phyloP scores from a whole-genome alignment of 2,329 filamentous ascomycete genomes.

The Chaetothyriales sp. region DNA sequence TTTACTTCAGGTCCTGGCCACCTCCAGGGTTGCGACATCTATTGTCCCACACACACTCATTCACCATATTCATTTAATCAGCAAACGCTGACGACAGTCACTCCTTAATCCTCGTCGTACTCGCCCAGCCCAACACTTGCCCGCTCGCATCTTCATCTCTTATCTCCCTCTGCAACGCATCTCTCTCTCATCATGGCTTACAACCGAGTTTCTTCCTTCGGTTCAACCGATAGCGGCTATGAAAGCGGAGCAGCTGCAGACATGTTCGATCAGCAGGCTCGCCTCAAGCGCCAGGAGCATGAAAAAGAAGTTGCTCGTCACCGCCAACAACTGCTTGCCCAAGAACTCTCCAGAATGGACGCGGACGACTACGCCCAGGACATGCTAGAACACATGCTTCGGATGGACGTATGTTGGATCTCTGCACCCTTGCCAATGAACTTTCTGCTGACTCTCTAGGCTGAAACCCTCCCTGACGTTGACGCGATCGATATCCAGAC shows the following conservation, averaged over 20 bases:
- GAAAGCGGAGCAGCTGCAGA: constrained; percentile 55
- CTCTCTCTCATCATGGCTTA: constrained; percentile 36
- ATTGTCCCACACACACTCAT: constrained; percentile 13
- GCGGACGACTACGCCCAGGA: constrained; percentile 89
- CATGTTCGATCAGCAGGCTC: constrained; percentile 36
- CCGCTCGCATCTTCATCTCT: not conserved
- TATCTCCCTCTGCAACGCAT: not conserved
- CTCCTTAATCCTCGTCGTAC: constrained; percentile 14
- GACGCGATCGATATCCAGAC: constrained; percentile 98
- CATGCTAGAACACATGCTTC: constrained; percentile 81
- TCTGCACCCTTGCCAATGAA: not conserved
- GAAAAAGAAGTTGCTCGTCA: constrained; percentile 64
- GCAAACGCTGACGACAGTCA: constrained; percentile 13
- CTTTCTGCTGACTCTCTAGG: constrained; percentile 30
- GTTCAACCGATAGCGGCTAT: constrained; percentile 46
- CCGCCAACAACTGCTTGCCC: constrained; percentile 73
- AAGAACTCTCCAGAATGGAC: constrained; percentile 72
- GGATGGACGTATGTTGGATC: constrained; percentile 57
- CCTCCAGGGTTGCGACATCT: constrained; percentile 20
- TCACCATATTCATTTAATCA: constrained; percentile 9
- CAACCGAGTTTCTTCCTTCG: constrained; percentile 30
- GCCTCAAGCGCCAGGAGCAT: constrained; percentile 54
- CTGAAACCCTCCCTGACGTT: constrained; percentile 84
- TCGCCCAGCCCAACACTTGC: constrained; percentile 2
- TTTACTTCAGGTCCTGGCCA: constrained; percentile 12